Evolutionary conservation across 2,329 filamentous ascomycete genomes (phyloP).

Genomic region (Leptographium flavum): DNA sequence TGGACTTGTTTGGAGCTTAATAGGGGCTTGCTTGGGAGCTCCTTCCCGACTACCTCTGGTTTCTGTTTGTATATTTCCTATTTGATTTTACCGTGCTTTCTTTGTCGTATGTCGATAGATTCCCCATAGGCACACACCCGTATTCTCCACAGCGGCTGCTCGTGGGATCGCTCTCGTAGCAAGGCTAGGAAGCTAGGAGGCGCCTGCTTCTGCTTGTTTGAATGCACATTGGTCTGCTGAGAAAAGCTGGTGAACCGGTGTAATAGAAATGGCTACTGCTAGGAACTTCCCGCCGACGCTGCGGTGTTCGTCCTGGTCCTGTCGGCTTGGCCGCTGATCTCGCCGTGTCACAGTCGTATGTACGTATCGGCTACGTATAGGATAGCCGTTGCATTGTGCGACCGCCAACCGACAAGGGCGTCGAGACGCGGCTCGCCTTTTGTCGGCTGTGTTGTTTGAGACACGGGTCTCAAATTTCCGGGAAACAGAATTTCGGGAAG

Average conservation of each 20-base stretch:
- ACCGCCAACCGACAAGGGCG: background rate
- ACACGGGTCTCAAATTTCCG: background rate
- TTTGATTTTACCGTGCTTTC: background rate
- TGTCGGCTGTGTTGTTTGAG: background rate
- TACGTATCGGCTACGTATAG: background rate
- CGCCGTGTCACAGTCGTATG: background rate
- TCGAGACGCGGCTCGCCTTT: background rate
- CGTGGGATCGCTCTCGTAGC: slow-evolving; percentile 8
- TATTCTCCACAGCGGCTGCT: slow-evolving; percentile 2
- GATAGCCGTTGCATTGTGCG: background rate
- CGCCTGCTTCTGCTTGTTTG: background rate
- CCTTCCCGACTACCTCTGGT: background rate
- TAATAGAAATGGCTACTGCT: too few species aligned
- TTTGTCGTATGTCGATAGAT: slow-evolving; percentile 8
- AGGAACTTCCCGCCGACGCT: too few species aligned
- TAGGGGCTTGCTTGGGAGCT: too few species aligned
- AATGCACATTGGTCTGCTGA: too few species aligned
- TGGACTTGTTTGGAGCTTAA: background rate
- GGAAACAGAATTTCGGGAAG: too few species aligned
- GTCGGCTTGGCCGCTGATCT: background rate
- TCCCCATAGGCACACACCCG: slow-evolving; percentile 6
- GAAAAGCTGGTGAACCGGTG: too few species aligned
- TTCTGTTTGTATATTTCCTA: background rate
- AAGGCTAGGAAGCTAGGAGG: slow-evolving; percentile 3
- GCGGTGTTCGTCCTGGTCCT: background rate